Evolutionary conservation across 441 rosid genomes (phyloP), one percentile per base, ranked within the genome.

Genomic region (Euphorbia schlechtendalii): DNA sequence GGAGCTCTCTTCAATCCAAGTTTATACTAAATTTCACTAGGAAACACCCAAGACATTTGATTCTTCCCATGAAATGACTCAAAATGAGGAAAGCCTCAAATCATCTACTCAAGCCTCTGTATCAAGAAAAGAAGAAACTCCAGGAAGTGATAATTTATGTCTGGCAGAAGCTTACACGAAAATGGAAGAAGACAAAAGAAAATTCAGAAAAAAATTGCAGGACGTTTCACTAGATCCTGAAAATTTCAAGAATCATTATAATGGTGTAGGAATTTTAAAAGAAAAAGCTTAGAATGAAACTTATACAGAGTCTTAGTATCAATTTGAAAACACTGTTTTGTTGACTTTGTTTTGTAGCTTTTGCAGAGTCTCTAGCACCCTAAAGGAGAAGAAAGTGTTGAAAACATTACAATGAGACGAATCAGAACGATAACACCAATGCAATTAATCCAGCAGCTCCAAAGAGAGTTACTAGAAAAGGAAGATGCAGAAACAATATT

Each of bases 221-320:
- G 58, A 40, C 64, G 41, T 65, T 28, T 58, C 48, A 70, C 63
- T 27, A 64, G 59, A 49, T 48, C 43, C 22, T 3, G 7, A 65
- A 64, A 45, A 75, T 65, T 53, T 59, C 10, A 59, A 69, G 62
- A 55, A 61, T 36, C 57, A 59, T 13, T n/a, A 53, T 34, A 54
- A 40, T 43, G 59, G 61, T 11, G 30, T 63, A 17, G 62, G 61
- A 15, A 61, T 57, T 11, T 51, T 66, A 3, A 25, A 64, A 22
- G 34, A n/a, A 70, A 69, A 77, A 27, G 78, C 80, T 79, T 45
- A 61, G 69, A 11, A 22, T 13, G 59, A 54, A 63, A 43, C 18
- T 49, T 20, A 18, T 7, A 4, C 3, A 27, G n/a, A 34, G 14
- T 14, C 46, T 48, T 59, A 61, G 38, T 8, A 32, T 61, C 3